Base-by-base conservation (phyloP, 768 basidiomycete genomes). In the Grammothele lineata region DNA sequence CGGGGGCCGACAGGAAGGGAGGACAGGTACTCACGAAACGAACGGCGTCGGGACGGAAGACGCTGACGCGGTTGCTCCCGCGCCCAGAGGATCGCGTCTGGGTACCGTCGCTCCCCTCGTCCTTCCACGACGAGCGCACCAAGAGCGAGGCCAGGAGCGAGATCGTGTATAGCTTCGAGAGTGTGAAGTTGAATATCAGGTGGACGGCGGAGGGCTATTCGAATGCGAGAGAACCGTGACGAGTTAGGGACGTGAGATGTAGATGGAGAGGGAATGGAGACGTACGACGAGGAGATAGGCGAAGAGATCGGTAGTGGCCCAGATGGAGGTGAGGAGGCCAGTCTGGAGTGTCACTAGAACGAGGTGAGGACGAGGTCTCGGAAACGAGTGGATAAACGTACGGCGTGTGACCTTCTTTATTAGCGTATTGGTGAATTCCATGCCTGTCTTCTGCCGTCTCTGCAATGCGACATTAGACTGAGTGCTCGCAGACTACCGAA, bases 321-420 rank as follows among this genome's bases (percentile, higher is more conserved):
- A 59, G 7, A 65, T 15, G 3, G 65, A 53, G 11, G 65, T 68
- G 12, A 61, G 6, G 9, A 62, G 43, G 21, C 66, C 66, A 21
- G 62, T 67, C 43, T 64, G 61, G 10, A 67, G 57, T 3, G 66
- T 67, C 40, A 67, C 66, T 67, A 25, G 10, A 36, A 30, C n/a
- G 7, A 22, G 35, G 19, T 5, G 5, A n/a, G 9, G 18, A 40
- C 43, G 14, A 23, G 19, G 27, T 14, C 12, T 11, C 26, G 33
- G 19, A 23, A 27, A 22, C 25, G 26, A 14, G 11, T 3, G 25
- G 2, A n/a, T n/a, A n/a, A n/a, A 49, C 62, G 21, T 38, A 67
- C 66, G 21, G 26, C 63, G 55, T 33, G 73, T 70, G 39, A 75
- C 69, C 36, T 57, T 62, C 37, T 73, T 64, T 1, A 75, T 50